Evolutionary conservation across 352 stramenopile species (phyloP).

Genomic region (Phytophthora europaea): DNA sequence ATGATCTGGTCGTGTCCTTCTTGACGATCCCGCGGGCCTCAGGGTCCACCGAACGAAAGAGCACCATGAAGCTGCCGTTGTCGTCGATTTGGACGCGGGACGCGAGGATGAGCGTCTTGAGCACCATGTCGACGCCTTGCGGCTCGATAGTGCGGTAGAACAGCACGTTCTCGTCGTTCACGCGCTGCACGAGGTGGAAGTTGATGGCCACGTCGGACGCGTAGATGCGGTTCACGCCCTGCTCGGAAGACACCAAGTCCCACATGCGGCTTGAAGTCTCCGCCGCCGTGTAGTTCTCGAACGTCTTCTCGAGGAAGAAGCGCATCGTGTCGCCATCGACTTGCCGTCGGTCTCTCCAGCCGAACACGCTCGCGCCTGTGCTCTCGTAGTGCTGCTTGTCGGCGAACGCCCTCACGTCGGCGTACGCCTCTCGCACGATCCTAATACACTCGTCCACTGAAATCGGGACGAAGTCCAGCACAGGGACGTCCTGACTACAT

Average conservation of each 20-base stretch:
- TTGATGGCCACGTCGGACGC: conserved; percentile 57
- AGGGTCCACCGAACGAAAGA: conserved; percentile 72
- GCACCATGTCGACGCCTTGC: conserved; percentile 45
- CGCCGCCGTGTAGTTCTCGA: conserved; percentile 45
- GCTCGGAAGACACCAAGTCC: conserved; percentile 66
- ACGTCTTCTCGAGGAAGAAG: conserved; percentile 77
- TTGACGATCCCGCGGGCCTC: conserved; percentile 30
- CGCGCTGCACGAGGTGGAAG: conserved; percentile 65
- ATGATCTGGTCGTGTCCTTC: conserved; percentile 9
- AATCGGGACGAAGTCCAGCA: conserved; percentile 42
- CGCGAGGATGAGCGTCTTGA: conserved; percentile 66
- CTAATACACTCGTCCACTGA: conserved; percentile 56
- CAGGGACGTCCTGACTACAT: conserved; percentile 9
- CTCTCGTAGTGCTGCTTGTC: conserved; percentile 52
- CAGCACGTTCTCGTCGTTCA: conserved; percentile 67
- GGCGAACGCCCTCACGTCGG: conserved; percentile 53
- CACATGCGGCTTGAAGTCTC: conserved; percentile 62
- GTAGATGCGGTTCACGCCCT: conserved; percentile 70
- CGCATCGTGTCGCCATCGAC: conserved; percentile 63
- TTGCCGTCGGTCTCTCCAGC: conserved; percentile 65
- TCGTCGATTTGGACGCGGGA: conserved; percentile 65
- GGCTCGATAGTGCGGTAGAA: conserved; percentile 76
- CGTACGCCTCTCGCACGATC: conserved; percentile 56
- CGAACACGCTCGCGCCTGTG: conserved; percentile 67
- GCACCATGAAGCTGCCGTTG: conserved; percentile 62